Percentiles rank a stretch among this genome's conserved stretches.
Conservation (phyloP, 805 yeast genomes). For the Schwanniomyces yamadae region DNA sequence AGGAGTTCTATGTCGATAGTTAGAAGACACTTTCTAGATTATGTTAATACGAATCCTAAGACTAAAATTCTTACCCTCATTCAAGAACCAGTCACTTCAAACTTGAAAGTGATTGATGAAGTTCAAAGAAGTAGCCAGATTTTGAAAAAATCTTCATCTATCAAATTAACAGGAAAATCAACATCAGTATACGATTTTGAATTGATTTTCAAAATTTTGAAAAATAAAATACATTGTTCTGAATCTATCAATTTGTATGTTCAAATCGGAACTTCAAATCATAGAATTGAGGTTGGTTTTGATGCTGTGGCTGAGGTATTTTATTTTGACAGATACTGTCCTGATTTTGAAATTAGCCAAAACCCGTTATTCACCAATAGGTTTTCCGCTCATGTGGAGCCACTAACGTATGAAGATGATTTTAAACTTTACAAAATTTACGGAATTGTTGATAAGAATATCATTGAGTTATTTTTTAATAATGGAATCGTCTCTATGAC, state of each 20-base stretch:
- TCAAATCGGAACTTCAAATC: conserved; percentile 12
- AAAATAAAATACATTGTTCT: conserved; percentile 4
- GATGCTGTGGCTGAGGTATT: conserved; percentile 20
- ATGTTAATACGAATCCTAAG: conserved; percentile 23
- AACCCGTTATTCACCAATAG: conserved; percentile 26
- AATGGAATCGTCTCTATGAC: conserved; percentile 26
- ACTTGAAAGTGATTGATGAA: conserved; percentile 9
- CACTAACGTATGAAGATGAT: conserved; percentile 13
- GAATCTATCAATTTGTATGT: conserved; percentile 14
- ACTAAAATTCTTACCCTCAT: conserved; percentile 15
- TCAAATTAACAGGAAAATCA: conserved; percentile 3
- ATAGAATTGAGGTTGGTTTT: conserved; percentile 22
- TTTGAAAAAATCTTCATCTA: background rate
- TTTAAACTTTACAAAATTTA: conserved; percentile 18
- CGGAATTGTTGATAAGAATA: conserved; percentile 28
- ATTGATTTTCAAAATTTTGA: conserved; percentile 17
- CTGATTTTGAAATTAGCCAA: conserved; percentile 10
- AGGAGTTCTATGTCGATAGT: conserved; percentile 34
- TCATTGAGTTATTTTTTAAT: conserved; percentile 29
- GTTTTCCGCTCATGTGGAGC: conserved; percentile 20
- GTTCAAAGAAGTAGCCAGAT: background rate
- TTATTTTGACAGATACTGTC: conserved; percentile 23
- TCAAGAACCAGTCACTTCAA: conserved; percentile 26
- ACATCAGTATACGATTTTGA: conserved; percentile 24
- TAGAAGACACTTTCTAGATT: conserved; percentile 26